Evolutionary conservation across 1,139 yeast species (phyloP).

Genomic region (Yamadazyma triangularis): DNA sequence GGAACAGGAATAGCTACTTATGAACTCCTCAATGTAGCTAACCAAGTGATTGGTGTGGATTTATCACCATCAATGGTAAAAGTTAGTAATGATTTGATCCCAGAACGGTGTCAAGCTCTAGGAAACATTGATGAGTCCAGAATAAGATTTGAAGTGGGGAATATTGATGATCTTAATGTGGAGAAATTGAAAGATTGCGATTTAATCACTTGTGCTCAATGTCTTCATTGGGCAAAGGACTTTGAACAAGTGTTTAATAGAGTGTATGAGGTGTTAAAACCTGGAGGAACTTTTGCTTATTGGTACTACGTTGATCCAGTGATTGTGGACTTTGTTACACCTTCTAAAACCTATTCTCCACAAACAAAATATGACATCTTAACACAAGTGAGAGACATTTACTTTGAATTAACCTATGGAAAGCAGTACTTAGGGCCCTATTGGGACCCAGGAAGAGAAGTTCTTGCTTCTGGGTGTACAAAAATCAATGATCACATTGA

Average conservation of each 20-base stretch:
- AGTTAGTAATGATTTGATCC: constrained; percentile 23
- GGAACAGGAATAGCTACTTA: constrained; percentile 37
- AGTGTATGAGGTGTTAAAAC: constrained; percentile 25
- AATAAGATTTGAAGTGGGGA: constrained; percentile 29
- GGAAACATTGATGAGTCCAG: constrained; percentile 22
- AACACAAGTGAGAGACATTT: constrained; percentile 20
- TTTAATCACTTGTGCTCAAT: constrained; percentile 43
- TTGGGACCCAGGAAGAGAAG: constrained; percentile 44
- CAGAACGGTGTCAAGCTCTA: constrained; percentile 19
- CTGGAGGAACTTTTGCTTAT: constrained; percentile 39
- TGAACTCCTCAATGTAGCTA: constrained; percentile 26
- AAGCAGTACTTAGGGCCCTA: constrained; percentile 36
- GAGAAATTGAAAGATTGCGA: constrained; percentile 20
- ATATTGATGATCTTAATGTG: constrained; percentile 29
- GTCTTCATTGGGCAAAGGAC: constrained; percentile 44
- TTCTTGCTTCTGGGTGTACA: constrained; percentile 23
- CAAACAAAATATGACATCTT: constrained; percentile 17
- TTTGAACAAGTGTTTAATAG: constrained; percentile 27
- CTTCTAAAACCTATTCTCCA: constrained; percentile 6
- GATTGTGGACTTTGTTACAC: constrained; percentile 22
- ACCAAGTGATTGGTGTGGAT: constrained; percentile 28
- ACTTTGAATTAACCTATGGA: constrained; percentile 31
- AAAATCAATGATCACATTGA: constrained; percentile 34
- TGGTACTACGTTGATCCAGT: constrained; percentile 43
- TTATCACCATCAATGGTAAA: constrained; percentile 29